Conservation (phyloP, 2,329 filamentous ascomycete species). For the Leptographium procerum region DNA sequence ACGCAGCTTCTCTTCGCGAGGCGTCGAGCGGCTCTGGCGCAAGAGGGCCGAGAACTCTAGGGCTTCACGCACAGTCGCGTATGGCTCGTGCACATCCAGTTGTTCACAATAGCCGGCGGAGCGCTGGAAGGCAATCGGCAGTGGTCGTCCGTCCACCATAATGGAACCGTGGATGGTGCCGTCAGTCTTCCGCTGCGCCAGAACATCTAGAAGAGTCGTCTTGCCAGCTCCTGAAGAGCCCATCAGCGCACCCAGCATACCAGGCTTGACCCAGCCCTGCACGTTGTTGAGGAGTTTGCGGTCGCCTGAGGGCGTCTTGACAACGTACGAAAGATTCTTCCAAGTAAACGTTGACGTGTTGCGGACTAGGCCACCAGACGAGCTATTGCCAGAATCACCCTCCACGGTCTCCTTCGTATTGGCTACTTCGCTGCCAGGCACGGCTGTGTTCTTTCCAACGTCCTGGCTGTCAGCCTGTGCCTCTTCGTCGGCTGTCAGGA, state of each 20-base stretch:
- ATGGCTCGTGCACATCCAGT: constrained; percentile 65
- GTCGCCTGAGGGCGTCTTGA: constrained; percentile 49
- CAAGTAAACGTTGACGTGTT: constrained; percentile 64
- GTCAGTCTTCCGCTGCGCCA: constrained; percentile 69
- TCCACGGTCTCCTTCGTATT: background rate
- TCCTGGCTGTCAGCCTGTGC: background rate
- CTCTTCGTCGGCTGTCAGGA: background rate
- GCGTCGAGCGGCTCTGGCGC: constrained; percentile 54
- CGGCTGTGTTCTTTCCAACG: background rate
- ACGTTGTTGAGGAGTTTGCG: constrained; percentile 66
- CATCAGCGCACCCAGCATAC: constrained; percentile 70
- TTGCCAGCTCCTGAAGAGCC: constrained; percentile 74
- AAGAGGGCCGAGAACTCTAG: constrained; percentile 64
- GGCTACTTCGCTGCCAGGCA: background rate
- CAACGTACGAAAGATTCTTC: constrained; percentile 60
- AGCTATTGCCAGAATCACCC: background rate
- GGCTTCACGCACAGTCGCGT: constrained; percentile 64
- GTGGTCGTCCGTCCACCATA: constrained; percentile 61
- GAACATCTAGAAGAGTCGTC: constrained; percentile 71
- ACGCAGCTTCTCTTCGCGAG: constrained; percentile 56
- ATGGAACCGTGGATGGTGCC: constrained; percentile 65
- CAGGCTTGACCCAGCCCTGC: constrained; percentile 74
- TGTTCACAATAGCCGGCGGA: constrained; percentile 74
- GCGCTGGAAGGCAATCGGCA: constrained; percentile 64
- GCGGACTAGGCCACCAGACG: constrained; percentile 31